Conservation (phyloP, 2,329 filamentous ascomycete species). For the Dactylellina leptospora region DNA sequence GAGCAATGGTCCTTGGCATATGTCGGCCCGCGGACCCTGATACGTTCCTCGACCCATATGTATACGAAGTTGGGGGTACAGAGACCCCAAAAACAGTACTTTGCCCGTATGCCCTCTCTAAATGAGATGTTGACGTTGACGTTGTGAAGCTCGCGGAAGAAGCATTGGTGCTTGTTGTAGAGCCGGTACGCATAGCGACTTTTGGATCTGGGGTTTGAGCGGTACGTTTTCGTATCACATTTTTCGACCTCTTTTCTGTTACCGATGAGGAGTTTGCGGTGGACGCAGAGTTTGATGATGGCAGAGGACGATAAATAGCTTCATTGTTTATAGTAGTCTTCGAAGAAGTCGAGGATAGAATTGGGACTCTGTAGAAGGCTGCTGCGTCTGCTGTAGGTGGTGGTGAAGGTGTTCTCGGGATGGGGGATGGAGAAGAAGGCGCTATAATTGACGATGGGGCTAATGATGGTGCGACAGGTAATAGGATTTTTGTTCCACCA, state of each 20-base stretch:
- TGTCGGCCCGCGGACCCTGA: slow-evolving; percentile 19
- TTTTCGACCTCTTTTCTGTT: slow-evolving; percentile 39
- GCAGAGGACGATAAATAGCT: slow-evolving; percentile 14
- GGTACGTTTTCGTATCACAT: slow-evolving; percentile 37
- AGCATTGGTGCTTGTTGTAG: slow-evolving; percentile 44
- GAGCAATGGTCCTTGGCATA: slow-evolving; percentile 23
- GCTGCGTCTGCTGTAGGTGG: slow-evolving; percentile 19
- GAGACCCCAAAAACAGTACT: slow-evolving; percentile 39
- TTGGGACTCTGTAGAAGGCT: slow-evolving; percentile 20
- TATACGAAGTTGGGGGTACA: slow-evolving; percentile 47
- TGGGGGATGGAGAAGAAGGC: slow-evolving; percentile 37
- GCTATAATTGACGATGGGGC: slow-evolving; percentile 27
- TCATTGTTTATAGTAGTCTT: slow-evolving; percentile 34
- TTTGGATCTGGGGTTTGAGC: slow-evolving; percentile 23
- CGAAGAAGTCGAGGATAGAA: slow-evolving; percentile 25
- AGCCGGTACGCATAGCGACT: slow-evolving; percentile 42
- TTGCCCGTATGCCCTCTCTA: slow-evolving; percentile 36
- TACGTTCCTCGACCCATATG: slow-evolving; percentile 38
- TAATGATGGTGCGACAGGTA: slow-evolving; percentile 29
- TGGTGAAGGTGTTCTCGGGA: slow-evolving; percentile 47
- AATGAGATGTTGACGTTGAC: slow-evolving; percentile 41
- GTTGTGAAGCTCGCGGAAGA: slow-evolving; percentile 50
- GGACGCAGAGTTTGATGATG: slow-evolving; percentile 25
- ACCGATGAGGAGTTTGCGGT: slow-evolving; percentile 41
- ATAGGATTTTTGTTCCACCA: slow-evolving; percentile 24